These are phyloP conservation scores for Apiospora aurea DNA, from an alignment of 2,329 filamentous ascomycete genomes.

Conservation along the genomic window DNA sequence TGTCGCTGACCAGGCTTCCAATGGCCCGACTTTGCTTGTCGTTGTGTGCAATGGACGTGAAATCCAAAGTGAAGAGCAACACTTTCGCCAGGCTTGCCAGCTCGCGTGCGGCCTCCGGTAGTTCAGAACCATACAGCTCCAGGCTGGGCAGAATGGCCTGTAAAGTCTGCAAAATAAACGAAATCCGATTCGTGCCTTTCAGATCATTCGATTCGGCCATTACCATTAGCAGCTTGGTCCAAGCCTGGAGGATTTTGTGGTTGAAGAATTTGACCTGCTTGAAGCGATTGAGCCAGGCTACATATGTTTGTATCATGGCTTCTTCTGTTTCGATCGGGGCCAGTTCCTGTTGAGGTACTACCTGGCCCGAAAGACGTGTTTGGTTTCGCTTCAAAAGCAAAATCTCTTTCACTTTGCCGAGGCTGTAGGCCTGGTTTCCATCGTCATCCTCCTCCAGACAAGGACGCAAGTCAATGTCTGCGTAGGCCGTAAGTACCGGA, in stretches of 20 bases:
- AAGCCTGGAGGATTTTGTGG: conserved; percentile 76
- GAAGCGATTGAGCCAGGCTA: conserved; percentile 69
- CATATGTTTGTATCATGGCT: conserved; percentile 63
- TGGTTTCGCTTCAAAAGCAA: conserved; percentile 74
- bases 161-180: conserved; percentile 84
- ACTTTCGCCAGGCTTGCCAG: conserved; percentile 79
- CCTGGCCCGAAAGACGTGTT: conserved; percentile 54
- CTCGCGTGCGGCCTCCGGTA: conserved; percentile 74
- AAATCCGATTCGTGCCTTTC: conserved; percentile 72
- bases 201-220: conserved; percentile 85
- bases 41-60: conserved; percentile 48
- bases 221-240: conserved; percentile 84
- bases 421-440: conserved; percentile 66
- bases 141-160: conserved; percentile 89
- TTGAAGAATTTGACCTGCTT: conserved; percentile 64
- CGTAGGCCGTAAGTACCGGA: conserved; percentile 66
- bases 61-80: conserved; percentile 74
- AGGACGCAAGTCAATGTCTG: conserved; percentile 70
- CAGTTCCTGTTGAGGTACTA: conserved; percentile 59
- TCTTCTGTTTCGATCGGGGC: conserved; percentile 65
- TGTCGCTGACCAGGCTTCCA: conserved; percentile 83
- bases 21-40: conserved; percentile 56
- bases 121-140: conserved; percentile 75
- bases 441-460: conserved; percentile 69
- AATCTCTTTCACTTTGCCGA: conserved; percentile 76